A percentile compares a stretch with the other conserved stretches of the same genome.
Conservation (phyloP, 2,329 filamentous ascomycete species). For the Fusarium sp. region DNA sequence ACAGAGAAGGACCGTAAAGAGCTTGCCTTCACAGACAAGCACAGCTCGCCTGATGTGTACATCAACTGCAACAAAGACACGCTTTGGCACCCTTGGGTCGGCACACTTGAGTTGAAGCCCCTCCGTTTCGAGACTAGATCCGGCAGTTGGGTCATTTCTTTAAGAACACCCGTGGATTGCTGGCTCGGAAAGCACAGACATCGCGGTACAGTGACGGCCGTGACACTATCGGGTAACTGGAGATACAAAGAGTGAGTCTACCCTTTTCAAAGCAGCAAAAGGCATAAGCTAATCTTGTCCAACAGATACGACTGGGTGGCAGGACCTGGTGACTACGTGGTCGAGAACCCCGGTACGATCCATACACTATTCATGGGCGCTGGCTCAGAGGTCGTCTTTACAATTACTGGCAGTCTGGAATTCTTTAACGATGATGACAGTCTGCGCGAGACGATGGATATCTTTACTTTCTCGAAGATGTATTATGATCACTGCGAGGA, state of each 20-base stretch:
- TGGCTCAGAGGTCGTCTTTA: background rate
- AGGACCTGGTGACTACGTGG: background rate
- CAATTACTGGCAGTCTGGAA: background rate
- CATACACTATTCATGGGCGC: conserved; percentile 2
- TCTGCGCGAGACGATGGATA: conserved; percentile 4
- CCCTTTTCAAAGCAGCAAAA: too few relatives aligned
- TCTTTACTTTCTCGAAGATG: background rate
- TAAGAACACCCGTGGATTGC: background rate
- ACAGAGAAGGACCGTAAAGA: conserved; percentile 7
- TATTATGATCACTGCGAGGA: background rate
- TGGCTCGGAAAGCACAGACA: conserved; percentile 11
- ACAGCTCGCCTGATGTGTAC: conserved; percentile 8
- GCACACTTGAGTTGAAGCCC: background rate
- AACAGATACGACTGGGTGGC: conserved; percentile 3
- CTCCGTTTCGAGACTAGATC: background rate
- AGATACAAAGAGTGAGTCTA: conserved; percentile 5
- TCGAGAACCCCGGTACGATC: conserved; percentile 2
- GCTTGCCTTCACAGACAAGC: conserved; percentile 3
- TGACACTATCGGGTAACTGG: conserved; percentile 3
- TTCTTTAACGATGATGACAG: conserved; percentile 6
- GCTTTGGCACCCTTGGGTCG: background rate
- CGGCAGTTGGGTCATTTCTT: background rate
- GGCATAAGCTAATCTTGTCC: too few relatives aligned
- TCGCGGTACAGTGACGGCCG: background rate
- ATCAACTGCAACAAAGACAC: conserved; percentile 3